Conservation (phyloP, 139 green algal genomes). For the Eudorina sp. region DNA sequence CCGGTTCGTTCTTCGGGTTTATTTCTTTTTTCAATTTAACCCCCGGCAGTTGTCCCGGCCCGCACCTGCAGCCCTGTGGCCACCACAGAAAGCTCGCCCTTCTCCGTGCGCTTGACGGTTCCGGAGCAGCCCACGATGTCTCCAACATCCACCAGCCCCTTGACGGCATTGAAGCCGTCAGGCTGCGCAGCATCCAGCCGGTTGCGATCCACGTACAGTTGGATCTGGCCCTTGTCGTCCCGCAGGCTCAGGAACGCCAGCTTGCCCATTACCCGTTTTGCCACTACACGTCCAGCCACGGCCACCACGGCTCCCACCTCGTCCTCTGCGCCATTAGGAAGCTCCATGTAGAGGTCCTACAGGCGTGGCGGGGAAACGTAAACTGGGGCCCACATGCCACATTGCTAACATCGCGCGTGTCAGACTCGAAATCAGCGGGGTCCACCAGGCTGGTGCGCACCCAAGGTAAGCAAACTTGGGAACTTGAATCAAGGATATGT, state of each 20-base stretch:
- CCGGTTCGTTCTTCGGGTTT: too few species aligned
- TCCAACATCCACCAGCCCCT: constrained; percentile 89
- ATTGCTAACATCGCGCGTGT: too few species aligned
- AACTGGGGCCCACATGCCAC: too few species aligned
- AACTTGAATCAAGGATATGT: too few species aligned
- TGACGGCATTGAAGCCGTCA: constrained; percentile 81
- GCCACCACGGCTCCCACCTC: constrained; percentile 57
- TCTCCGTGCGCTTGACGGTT: constrained; percentile 93
- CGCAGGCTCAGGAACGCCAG: constrained; percentile 93
- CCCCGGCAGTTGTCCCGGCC: too few species aligned
- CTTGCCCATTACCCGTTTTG: constrained; percentile 95
- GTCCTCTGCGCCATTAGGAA: constrained; percentile 77
- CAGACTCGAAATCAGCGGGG: too few species aligned
- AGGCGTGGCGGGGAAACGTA: not conserved
- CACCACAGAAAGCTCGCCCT: constrained; percentile 92
- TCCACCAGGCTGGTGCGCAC: too few species aligned
- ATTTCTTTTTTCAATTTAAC: too few species aligned
- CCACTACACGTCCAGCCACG: constrained; percentile 93
- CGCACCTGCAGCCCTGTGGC: constrained; percentile 69
- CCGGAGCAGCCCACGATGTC: constrained; percentile 90
- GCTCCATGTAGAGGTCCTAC: constrained; percentile 66
- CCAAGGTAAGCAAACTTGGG: too few species aligned
- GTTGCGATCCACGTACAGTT: constrained; percentile 91
- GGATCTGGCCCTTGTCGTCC: constrained; percentile 90
- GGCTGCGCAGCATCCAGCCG: constrained; percentile 71